These are phyloP conservation scores for Salvia miltiorrhiza DNA, from an alignment of 257 asterid genomes.

Conservation along the genomic window DNA sequence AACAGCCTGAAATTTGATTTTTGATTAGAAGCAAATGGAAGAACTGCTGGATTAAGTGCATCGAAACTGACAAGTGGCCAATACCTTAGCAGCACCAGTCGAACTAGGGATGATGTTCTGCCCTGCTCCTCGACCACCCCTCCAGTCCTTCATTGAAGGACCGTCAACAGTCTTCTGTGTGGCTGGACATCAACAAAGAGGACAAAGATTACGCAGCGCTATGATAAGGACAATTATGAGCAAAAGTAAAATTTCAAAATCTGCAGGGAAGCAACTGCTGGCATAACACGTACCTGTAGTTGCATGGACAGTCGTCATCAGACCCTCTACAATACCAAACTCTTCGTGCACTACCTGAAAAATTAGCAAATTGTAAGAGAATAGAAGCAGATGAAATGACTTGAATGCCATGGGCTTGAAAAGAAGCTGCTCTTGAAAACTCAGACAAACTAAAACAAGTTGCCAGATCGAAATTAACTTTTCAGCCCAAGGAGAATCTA, in stretches of 20 bases:
- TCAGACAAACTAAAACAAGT: not conserved
- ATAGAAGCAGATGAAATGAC: not conserved
- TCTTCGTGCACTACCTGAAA: constrained; percentile 94
- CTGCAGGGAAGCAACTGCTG: not conserved
- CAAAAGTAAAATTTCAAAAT: not conserved
- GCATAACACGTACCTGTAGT: constrained; percentile 65
- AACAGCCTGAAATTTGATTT: constrained; percentile 63
- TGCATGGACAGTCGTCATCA: constrained; percentile 99
- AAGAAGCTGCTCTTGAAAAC: not conserved
- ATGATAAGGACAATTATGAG: constrained; percentile 10
- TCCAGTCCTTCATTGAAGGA: constrained; percentile 98
- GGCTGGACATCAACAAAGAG: constrained; percentile 52
- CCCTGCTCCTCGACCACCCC: constrained; percentile 99
- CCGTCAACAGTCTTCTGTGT: constrained; percentile 99
- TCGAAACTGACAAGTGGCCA: not conserved
- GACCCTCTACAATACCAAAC: constrained; percentile 92
- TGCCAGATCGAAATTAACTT: not conserved
- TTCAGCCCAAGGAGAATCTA: not conserved
- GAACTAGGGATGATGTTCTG: constrained; percentile 99
- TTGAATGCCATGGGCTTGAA: not conserved
- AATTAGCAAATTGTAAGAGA: constrained; percentile 3
- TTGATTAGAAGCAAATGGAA: not conserved
- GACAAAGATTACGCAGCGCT: constrained; percentile 17
- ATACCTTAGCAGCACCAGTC: constrained; percentile 99
- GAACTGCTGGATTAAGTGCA: not conserved